Percentiles rank a stretch among this genome's conserved stretches.
Evolutionary conservation across 2,329 filamentous ascomycete genomes (phyloP).

Genomic region (Calonectria pseudoreteaudii): DNA sequence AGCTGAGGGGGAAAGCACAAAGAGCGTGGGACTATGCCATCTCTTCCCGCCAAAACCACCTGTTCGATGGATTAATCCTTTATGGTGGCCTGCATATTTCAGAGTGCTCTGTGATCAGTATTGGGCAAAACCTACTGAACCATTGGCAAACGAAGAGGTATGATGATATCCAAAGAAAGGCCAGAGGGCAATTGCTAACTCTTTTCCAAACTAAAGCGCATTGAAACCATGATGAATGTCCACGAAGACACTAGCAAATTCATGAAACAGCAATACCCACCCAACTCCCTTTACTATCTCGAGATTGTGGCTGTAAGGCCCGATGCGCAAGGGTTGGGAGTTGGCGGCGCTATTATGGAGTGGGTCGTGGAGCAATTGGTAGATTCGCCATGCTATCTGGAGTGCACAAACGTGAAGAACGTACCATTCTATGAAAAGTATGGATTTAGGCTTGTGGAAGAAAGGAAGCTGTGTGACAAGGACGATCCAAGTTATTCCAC

Average conservation of each 20-base stretch:
- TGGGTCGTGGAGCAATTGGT: constrained; percentile 10
- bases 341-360: constrained; percentile 6
- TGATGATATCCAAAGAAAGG: not conserved
- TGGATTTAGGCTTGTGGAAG: constrained; percentile 10
- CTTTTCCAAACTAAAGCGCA: not conserved
- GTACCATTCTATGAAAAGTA: constrained; percentile 17
- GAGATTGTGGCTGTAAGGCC: constrained; percentile 14
- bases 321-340: constrained; percentile 15
- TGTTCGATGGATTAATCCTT: constrained; percentile 16
- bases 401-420: constrained; percentile 12
- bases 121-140: constrained; percentile 13
- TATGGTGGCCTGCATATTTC: constrained; percentile 22
- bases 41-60: constrained; percentile 6
- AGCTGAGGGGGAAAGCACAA: not conserved
- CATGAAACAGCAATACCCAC: not conserved
- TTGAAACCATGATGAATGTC: not conserved
- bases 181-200: not conserved
- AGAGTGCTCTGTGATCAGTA: constrained; percentile 8
- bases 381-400: constrained; percentile 11
- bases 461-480: not conserved
- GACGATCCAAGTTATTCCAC: not conserved
- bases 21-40: constrained; percentile 7
- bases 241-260: not conserved
- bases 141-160: constrained; percentile 6
- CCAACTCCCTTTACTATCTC: constrained; percentile 5